phyloP scores from a whole-genome alignment of 441 rosid species.

The Euphorbia corollata region DNA sequence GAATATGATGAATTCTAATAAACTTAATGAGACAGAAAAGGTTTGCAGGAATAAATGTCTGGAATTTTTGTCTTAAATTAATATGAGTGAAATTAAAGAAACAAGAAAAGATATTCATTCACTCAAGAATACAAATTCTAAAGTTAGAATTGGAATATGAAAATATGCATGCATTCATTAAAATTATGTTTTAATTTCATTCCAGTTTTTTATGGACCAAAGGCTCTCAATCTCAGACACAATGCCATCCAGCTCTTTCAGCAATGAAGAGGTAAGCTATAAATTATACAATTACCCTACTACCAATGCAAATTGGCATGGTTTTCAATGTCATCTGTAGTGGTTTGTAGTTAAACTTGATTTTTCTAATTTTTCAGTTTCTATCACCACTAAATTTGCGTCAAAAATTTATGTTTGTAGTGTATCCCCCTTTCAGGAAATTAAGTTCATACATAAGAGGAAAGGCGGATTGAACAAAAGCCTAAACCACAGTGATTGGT shows the following conservation, averaged over 20 bases:
- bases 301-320: background rate
- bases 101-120: too few relatives aligned
- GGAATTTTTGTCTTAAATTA: background rate
- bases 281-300: background rate
- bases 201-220: constrained; percentile 20
- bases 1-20: constrained; percentile 2
- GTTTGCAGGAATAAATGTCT: constrained; percentile 10
- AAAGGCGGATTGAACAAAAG: constrained; percentile 69
- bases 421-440: constrained; percentile 44
- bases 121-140: background rate
- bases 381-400: background rate
- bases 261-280: constrained; percentile 19
- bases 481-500: constrained; percentile 75
- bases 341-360: background rate
- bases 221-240: constrained; percentile 16
- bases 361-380: background rate
- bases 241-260: constrained; percentile 25
- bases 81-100: background rate
- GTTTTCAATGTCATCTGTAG: background rate
- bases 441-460: constrained; percentile 57
- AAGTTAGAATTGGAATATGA: background rate
- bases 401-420: background rate
- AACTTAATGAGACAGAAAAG: constrained; percentile 18
- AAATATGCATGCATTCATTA: background rate
- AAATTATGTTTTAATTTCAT: constrained; percentile 3